phyloP scores from a whole-genome alignment of 257 asterid genomes.

The Asclepias syriaca region DNA sequence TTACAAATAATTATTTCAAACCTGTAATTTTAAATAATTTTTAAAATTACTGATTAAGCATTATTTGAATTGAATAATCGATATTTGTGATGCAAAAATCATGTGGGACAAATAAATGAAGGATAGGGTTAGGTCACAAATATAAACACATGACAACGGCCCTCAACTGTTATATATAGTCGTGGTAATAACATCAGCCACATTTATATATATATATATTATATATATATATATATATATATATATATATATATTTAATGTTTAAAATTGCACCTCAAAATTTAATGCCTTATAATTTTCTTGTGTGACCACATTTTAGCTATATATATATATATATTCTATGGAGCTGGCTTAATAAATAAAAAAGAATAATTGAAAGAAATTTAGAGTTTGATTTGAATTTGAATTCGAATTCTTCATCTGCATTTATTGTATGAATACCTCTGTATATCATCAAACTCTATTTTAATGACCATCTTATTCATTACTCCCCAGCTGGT shows the following conservation, averaged over 20 bases:
- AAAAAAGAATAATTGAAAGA: not conserved
- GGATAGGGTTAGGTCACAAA: not conserved
- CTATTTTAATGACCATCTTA: not conserved
- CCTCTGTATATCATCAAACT: not conserved
- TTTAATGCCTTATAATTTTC: not conserved
- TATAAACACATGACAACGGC: not conserved
- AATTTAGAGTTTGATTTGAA: not conserved
- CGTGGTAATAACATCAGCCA: not conserved
- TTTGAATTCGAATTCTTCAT: constrained; percentile 9
- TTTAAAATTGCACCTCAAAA: not conserved
- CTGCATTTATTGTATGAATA: not conserved
- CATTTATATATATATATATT: no score
- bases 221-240: no score
- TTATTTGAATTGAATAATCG: no score
- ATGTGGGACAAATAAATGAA: not conserved
- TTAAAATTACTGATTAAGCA: no score
- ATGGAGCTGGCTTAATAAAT: not conserved
- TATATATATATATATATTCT: not conserved
- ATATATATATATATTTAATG: no score
- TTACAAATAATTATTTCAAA: no score
- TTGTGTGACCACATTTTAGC: not conserved
- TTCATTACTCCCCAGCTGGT: no score
- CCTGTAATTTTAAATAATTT: no score
- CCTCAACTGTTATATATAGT: not conserved
- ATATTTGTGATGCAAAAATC: not conserved